These are phyloP conservation scores for Pichia sp. DNA, from an alignment of 1,139 yeast genomes.

Conservation along the genomic window DNA sequence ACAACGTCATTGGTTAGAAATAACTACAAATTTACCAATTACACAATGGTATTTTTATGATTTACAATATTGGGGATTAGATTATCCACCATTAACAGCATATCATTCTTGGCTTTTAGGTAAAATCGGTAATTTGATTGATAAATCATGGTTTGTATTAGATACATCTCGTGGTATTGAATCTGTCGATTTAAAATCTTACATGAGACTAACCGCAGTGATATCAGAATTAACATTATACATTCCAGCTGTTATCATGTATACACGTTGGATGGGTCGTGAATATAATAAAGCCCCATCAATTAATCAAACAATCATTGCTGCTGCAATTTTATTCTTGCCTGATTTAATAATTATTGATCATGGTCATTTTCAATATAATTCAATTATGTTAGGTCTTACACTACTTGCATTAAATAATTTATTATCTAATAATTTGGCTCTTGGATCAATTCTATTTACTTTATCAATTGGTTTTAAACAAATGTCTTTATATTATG, in stretches of 20 bases:
- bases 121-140: constrained; percentile 54
- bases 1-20: constrained; percentile 96
- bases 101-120: constrained; percentile 85
- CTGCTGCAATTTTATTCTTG: constrained; percentile 70
- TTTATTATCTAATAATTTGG: constrained; percentile 55
- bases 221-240: constrained; percentile 68
- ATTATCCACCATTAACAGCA: constrained; percentile 96
- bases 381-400: constrained; percentile 89
- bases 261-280: constrained; percentile 62
- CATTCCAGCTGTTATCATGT: constrained; percentile 73
- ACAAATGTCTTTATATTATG: constrained; percentile 92
- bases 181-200: constrained; percentile 58
- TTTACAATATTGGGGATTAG: constrained; percentile 91
- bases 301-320: constrained; percentile 69
- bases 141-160: constrained; percentile 71
- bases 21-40: constrained; percentile 71
- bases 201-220: constrained; percentile 76
- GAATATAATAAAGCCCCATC: constrained; percentile 45
- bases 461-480: constrained; percentile 76
- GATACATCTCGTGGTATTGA: constrained; percentile 73
- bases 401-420: constrained; percentile 63
- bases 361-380: constrained; percentile 96
- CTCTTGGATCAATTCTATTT: constrained; percentile 73
- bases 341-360: constrained; percentile 82
- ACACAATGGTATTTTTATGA: constrained; percentile 85